A percentile compares a stretch with the other conserved stretches of the same genome.
These are phyloP conservation scores for Planoprotostelium fungivorum DNA, from an alignment of 78 protist genomes.

Conservation along the genomic window DNA sequence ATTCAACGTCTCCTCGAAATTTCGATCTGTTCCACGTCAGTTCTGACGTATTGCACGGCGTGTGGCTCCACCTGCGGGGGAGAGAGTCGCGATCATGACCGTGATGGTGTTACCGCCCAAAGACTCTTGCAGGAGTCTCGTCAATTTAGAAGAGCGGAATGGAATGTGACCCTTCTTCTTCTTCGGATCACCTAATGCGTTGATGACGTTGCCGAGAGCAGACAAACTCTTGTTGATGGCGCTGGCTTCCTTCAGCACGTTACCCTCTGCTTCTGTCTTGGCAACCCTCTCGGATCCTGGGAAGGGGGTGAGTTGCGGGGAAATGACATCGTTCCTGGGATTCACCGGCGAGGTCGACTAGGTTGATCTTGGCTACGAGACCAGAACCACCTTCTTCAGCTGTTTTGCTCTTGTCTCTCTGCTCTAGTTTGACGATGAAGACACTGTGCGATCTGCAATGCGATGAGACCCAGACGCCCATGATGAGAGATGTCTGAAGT, in stretches of 20 bases:
- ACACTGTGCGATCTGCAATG: constrained; percentile 22
- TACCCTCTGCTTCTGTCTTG: constrained; percentile 70
- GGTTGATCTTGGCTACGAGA: constrained; percentile 65
- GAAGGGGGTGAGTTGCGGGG: background rate
- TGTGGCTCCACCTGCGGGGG: constrained; percentile 61
- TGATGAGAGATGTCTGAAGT: background rate
- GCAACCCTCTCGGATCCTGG: constrained; percentile 84
- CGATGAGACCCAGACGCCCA: background rate
- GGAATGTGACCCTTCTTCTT: constrained; percentile 19
- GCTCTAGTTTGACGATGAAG: constrained; percentile 44
- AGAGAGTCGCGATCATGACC: constrained; percentile 87
- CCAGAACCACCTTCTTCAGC: background rate
- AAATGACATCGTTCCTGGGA: background rate
- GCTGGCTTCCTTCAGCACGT: constrained; percentile 75
- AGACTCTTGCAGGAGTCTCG: constrained; percentile 91
- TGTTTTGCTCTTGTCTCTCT: background rate
- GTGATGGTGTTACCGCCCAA: constrained; percentile 95
- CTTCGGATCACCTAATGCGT: constrained; percentile 35
- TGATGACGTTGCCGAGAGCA: constrained; percentile 90
- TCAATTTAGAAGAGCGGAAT: constrained; percentile 74
- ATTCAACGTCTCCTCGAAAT: constrained; percentile 80
- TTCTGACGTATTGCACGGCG: background rate
- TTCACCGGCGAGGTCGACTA: constrained; percentile 93
- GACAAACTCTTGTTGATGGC: constrained; percentile 88
- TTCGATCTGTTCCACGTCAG: background rate